phyloP scores from a whole-genome alignment of 1,284 basidiomycete genomes.

The Fistulinella cinereoalba region DNA sequence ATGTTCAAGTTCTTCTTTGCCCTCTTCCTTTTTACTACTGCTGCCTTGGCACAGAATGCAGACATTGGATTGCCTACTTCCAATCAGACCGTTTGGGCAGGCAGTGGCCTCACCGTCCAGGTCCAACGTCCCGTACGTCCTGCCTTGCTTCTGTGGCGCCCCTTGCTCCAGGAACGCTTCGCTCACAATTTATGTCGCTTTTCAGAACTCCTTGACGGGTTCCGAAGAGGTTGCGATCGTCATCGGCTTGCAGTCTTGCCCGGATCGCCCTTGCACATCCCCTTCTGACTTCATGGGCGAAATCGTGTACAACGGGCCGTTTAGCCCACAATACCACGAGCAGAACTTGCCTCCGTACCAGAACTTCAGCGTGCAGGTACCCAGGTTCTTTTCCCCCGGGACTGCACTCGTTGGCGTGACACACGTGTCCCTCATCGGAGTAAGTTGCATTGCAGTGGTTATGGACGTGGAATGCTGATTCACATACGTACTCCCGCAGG shows the following conservation, averaged over 20 bases:
- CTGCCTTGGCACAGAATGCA: conserved; percentile 19
- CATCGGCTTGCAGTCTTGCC: conserved; percentile 29
- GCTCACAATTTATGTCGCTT: background rate
- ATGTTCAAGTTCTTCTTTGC: conserved; percentile 15
- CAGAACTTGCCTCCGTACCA: conserved; percentile 24
- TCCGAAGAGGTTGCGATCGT: conserved; percentile 31
- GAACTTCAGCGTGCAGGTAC: conserved; percentile 27
- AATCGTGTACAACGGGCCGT: conserved; percentile 29
- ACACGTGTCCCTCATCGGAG: conserved; percentile 23
- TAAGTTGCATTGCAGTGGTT: conserved; percentile 11
- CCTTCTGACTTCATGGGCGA: conserved; percentile 18
- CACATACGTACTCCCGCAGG: conserved; percentile 11
- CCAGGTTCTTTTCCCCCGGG: conserved; percentile 5
- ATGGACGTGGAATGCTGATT: background rate
- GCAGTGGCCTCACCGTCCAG: conserved; percentile 22
- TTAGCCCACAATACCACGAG: conserved; percentile 19
- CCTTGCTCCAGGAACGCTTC: background rate
- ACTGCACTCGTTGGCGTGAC: conserved; percentile 23
- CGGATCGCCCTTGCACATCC: conserved; percentile 10
- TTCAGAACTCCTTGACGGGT: conserved; percentile 22
- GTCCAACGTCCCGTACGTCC: conserved; percentile 26
- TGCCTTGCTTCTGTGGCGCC: background rate
- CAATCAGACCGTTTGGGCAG: conserved; percentile 13
- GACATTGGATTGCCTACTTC: conserved; percentile 13
- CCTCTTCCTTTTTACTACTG: conserved; percentile 10